Percentiles rank a stretch among this genome's conserved stretches.
Evolutionary conservation across 768 basidiomycete species (phyloP).

Genomic region (Phlebiopsis flavidoalba): DNA sequence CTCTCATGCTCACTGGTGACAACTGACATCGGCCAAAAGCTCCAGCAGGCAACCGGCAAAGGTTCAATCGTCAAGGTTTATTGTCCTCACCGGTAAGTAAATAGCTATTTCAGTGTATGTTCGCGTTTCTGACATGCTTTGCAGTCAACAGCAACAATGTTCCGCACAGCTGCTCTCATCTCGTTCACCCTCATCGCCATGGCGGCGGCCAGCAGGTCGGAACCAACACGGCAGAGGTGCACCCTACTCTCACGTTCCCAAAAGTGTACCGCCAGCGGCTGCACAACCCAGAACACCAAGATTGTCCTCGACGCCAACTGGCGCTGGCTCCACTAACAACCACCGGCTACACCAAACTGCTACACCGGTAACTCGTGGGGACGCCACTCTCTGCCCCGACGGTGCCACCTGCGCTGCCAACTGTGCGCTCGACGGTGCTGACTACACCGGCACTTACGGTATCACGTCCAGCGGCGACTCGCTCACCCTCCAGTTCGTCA

Average conservation of each 20-base stretch:
- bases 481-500: constrained; percentile 46
- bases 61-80: neutral
- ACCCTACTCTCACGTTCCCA: constrained; percentile 42
- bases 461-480: constrained; percentile 42
- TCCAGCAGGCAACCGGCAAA: neutral
- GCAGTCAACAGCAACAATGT: constrained; percentile 16
- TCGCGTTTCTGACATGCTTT: neutral
- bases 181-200: constrained; percentile 28
- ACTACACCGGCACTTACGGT: constrained; percentile 42
- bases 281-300: constrained; percentile 23
- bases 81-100: neutral
- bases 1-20: neutral
- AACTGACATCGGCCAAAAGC: neutral
- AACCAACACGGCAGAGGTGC: constrained; percentile 40
- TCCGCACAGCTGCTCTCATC: constrained; percentile 24
- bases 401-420: constrained; percentile 26
- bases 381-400: constrained; percentile 28
- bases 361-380: constrained; percentile 32
- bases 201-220: constrained; percentile 47
- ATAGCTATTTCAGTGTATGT: neutral
- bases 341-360: constrained; percentile 29
- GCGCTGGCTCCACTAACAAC: constrained; percentile 34
- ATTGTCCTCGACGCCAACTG: constrained; percentile 44
- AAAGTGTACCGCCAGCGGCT: constrained; percentile 41
- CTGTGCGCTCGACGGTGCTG: constrained; percentile 31